These are phyloP conservation scores for Ceratobasidium sp. DNA, from an alignment of 1,284 basidiomycete species.

Conservation along the genomic window DNA sequence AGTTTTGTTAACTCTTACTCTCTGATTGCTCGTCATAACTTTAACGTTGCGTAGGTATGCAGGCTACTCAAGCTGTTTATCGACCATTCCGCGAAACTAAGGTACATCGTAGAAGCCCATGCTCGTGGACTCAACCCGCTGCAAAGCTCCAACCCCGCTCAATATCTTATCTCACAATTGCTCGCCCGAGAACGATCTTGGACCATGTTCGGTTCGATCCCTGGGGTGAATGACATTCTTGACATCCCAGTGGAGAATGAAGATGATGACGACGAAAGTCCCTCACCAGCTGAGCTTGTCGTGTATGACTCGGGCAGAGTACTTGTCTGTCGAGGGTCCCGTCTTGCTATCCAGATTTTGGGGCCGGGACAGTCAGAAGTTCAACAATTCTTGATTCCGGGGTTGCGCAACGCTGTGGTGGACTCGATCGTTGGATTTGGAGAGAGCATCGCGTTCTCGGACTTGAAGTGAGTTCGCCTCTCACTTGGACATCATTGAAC, in stretches of 20 bases:
- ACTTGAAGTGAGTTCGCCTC: constrained; percentile 4
- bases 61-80: constrained; percentile 28
- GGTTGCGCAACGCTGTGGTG: background rate
- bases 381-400: constrained; percentile 19
- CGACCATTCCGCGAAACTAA: constrained; percentile 23
- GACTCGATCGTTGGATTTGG: constrained; percentile 1
- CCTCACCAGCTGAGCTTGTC: background rate
- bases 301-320: constrained; percentile 24
- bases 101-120: constrained; percentile 22
- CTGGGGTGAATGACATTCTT: background rate
- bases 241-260: background rate
- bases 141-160: background rate
- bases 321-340: background rate
- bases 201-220: constrained; percentile 33
- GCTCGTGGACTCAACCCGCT: constrained; percentile 33
- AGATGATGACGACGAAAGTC: background rate
- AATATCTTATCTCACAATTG: background rate
- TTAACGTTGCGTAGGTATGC: constrained; percentile 1
- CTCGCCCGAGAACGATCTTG: constrained; percentile 26
- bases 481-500: background rate
- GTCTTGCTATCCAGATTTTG: background rate
- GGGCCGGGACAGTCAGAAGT: too few relatives aligned
- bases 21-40: background rate
- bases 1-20: background rate
- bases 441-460: constrained; percentile 11